Evolutionary conservation across 1,139 yeast species (phyloP), one percentile per base, ranked within the genome.

Genomic region (Debaryomyces udenii): DNA sequence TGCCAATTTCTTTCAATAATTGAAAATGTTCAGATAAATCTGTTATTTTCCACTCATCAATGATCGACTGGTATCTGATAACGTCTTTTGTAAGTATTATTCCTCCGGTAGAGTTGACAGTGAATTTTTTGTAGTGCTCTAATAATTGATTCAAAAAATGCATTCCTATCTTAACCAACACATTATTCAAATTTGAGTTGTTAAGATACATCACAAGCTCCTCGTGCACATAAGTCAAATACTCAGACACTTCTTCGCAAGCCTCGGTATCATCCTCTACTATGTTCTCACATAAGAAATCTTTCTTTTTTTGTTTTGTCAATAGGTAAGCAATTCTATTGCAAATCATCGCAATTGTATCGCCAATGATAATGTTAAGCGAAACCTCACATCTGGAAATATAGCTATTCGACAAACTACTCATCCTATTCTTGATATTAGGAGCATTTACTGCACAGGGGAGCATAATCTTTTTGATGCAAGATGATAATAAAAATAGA

Each of bases 21-120:
- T 80, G 81, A 65, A 86, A 89, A 41, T 79, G 77, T 31, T 81
- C 86, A n/a, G 83, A 72, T 29, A 90, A 66, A 40, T 78, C 83
- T 2, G 75, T 72, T 22, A 86, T 70, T 4, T 70, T 73, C 93
- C 96, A 88, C 35, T 68, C 72, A 46, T 85, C 94, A 39, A 91
- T 78, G 0, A 80, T 74, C 13, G 83, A 76, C 57, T 88, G 94
- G 57, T 85, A 89, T 27, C 87, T 78, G 34, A 87, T 85, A 5
- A 87, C 81, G 64, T 91, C 98, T 44, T 86, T 85, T 1, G 96
- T 86, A n/a, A 88, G 76, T 13, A 86, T 80, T 43, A 85, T 75
- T 20, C 96, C 96, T 39, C 98, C 98, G 9, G 83, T 78, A 2
- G 90, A 81, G 52, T 81, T 87, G 44, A 90, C 88, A 27, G 80